phyloP scores from a whole-genome alignment of 2,329 filamentous ascomycete species.

The Aureobasidium sp. region DNA sequence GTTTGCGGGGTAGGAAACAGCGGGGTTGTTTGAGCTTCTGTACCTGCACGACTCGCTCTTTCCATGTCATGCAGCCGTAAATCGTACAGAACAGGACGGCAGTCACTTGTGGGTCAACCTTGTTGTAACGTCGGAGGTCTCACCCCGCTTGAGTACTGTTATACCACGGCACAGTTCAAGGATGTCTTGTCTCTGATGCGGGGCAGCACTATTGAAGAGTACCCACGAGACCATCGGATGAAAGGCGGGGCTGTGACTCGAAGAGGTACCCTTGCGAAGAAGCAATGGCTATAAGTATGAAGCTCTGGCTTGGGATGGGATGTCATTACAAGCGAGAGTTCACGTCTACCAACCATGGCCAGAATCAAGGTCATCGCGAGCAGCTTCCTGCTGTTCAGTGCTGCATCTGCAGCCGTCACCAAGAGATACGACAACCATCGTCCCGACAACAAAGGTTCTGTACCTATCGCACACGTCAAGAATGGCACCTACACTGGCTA shows the following conservation, averaged over 20 bases:
- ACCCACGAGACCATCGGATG: not conserved
- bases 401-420: not conserved
- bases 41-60: not conserved
- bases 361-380: conserved; percentile 1
- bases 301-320: not conserved
- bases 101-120: not conserved
- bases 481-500: conserved; percentile 58
- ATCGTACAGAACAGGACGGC: not conserved
- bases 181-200: not conserved
- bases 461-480: conserved; percentile 38
- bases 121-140: no score
- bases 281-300: not conserved
- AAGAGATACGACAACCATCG: not conserved
- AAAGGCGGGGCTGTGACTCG: not conserved
- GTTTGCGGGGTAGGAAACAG: conserved; percentile 1
- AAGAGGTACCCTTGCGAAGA: not conserved
- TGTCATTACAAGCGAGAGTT: not conserved
- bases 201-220: not conserved
- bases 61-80: conserved; percentile 4
- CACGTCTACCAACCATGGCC: not conserved
- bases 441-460: not conserved
- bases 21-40: not conserved
- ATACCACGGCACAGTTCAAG: not conserved
- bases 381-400: conserved; percentile 6
- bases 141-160: not conserved